Percentiles rank a stretch among this genome's conserved stretches.
Evolutionary conservation across 176 grass and related monocot genomes (phyloP).

Genomic region (Carex kokanica): DNA sequence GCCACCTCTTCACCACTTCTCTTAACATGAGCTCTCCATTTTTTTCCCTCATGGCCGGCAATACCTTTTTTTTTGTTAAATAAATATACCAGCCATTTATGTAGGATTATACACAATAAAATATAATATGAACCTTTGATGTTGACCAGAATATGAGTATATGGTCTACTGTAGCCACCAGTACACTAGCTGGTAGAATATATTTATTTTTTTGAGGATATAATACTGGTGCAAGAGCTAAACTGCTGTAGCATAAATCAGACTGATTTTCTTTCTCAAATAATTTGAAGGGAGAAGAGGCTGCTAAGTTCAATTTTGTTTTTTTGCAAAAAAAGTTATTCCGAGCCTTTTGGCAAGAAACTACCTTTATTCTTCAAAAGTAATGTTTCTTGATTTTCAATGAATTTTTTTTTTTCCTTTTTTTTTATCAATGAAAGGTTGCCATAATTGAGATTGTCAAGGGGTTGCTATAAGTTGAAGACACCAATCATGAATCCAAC

Average conservation of each 20-base stretch:
- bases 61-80: constrained; percentile 46
- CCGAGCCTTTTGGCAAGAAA: neutral
- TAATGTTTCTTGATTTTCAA: neutral
- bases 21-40: constrained; percentile 80
- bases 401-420: neutral
- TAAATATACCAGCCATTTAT: neutral
- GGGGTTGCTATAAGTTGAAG: neutral
- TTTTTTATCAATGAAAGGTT: neutral
- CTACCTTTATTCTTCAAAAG: neutral
- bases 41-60: constrained; percentile 75
- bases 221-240: neutral
- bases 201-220: no score
- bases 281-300: neutral
- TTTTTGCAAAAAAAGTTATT: no score
- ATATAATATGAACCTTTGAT: neutral
- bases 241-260: neutral
- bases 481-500: neutral
- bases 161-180: neutral
- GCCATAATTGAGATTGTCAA: neutral
- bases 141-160: neutral
- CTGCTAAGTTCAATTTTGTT: no score
- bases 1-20: constrained; percentile 73
- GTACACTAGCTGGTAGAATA: neutral
- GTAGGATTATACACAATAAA: neutral
- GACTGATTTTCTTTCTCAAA: neutral